Conservation (phyloP, 768 basidiomycete species). For the Filobasidium floriforme region DNA sequence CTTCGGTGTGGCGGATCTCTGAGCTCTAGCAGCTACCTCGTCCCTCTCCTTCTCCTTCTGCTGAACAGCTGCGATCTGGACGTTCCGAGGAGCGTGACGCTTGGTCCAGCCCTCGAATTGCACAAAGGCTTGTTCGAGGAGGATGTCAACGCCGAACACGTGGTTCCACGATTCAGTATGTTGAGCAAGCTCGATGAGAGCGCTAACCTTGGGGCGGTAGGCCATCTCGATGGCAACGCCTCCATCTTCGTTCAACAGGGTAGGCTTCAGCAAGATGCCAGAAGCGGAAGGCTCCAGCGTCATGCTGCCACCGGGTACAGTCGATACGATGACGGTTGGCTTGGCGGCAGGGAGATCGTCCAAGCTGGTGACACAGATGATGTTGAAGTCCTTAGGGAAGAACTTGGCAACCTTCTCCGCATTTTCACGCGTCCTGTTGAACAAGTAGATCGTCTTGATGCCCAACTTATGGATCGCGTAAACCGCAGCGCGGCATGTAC, state of each 20-base stretch:
- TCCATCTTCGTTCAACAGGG: constrained; percentile 59
- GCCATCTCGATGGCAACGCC: constrained; percentile 87
- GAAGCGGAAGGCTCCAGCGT: constrained; percentile 49
- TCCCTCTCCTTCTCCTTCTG: constrained; percentile 4
- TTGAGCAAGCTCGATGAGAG: constrained; percentile 64
- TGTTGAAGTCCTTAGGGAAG: constrained; percentile 59
- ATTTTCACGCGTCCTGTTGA: constrained; percentile 71
- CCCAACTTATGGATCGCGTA: constrained; percentile 72
- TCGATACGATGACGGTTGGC: constrained; percentile 74
- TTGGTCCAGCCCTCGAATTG: constrained; percentile 43
- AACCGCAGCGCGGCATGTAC: constrained; percentile 87
- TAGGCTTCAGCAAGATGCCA: constrained; percentile 52
- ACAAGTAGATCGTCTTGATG: constrained; percentile 67
- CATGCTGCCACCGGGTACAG: constrained; percentile 62
- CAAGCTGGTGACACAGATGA: constrained; percentile 58
- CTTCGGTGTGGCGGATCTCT: neutral
- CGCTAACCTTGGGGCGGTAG: constrained; percentile 79
- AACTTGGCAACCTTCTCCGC: constrained; percentile 61
- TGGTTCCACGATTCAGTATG: constrained; percentile 32
- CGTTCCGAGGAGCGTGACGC: constrained; percentile 33
- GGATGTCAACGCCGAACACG: constrained; percentile 40
- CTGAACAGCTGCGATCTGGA: constrained; percentile 14
- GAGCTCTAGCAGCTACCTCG: neutral
- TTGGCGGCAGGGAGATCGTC: constrained; percentile 51
- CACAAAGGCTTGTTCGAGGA: constrained; percentile 41